phyloP scores from a whole-genome alignment of 2,329 filamentous ascomycete genomes.

The Eutypa lata region DNA sequence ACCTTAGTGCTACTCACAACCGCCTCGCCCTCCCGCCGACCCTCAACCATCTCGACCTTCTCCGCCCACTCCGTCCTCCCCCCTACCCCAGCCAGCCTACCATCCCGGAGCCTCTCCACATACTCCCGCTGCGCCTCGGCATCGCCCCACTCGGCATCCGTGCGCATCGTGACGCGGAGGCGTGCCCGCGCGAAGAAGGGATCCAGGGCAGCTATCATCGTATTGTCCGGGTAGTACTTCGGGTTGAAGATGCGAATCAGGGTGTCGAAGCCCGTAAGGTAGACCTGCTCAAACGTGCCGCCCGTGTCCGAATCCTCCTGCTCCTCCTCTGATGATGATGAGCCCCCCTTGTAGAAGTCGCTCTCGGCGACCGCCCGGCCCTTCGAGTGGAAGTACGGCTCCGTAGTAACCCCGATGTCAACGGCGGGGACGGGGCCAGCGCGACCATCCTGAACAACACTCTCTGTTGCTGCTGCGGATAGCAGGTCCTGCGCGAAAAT shows the following conservation, averaged over 20 bases:
- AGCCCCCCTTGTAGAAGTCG: slow-evolving; percentile 36
- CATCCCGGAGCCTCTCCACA: slow-evolving; percentile 46
- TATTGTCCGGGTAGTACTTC: slow-evolving; percentile 60
- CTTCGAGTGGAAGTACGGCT: slow-evolving; percentile 75
- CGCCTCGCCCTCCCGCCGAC: slow-evolving; percentile 36
- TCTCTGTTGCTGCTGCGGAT: background rate
- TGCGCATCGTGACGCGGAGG: slow-evolving; percentile 62
- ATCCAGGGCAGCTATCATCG: slow-evolving; percentile 52
- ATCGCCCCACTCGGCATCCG: slow-evolving; percentile 58
- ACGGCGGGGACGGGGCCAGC: slow-evolving; percentile 30
- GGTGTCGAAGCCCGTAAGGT: slow-evolving; percentile 74
- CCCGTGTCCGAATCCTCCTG: slow-evolving; percentile 13
- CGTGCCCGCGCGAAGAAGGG: slow-evolving; percentile 63
- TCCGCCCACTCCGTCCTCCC: slow-evolving; percentile 56
- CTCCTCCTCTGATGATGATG: background rate
- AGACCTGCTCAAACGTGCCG: slow-evolving; percentile 49
- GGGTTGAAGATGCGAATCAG: slow-evolving; percentile 68
- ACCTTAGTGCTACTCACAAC: slow-evolving; percentile 61
- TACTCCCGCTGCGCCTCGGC: slow-evolving; percentile 53
- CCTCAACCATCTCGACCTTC: slow-evolving; percentile 58
- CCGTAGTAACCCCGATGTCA: slow-evolving; percentile 68
- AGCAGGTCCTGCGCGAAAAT: slow-evolving; percentile 59
- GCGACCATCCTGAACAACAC: too few relatives aligned
- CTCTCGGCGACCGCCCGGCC: slow-evolving; percentile 51
- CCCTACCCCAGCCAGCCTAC: slow-evolving; percentile 47